Base-by-base conservation (phyloP, 225 moss, liverwort and hornwort genomes). In the Polytrichum commune region DNA sequence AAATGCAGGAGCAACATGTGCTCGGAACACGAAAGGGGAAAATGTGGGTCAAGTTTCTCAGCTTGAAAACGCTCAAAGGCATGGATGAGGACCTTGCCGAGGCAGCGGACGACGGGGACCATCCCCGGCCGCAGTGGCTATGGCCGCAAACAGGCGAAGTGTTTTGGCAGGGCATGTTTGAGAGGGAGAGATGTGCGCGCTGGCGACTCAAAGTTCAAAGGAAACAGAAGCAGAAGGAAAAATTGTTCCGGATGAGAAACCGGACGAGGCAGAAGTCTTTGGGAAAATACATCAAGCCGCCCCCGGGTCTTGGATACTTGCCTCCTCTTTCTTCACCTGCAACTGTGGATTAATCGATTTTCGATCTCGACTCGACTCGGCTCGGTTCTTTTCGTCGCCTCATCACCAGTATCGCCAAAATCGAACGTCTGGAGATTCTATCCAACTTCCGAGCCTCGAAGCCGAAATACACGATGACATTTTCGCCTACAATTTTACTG, bases 71-170 rank as follows among this genome's bases (percentile, higher is more conserved):
- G 38, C 78, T 98, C 29, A 93, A 90, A 77, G 83, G 82, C 30
- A 93, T 98, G 93, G 98, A 98, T 38, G 91, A 95, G 75, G 98
- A 98, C 65, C 77, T 98, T 68, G 98, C 98, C 13, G 91, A 98
- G 87, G 87, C 88, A 73, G 91, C 79, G 27, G 98, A 98, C 54
- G 93, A 92, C 20, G 77, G 72, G 33, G 94, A 91, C 78, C 69
- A 75, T 60, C 78, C 91, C 1, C 73, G 73, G 19, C 75, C 70
- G 63, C 82, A 80, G 25, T 95, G 91, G 91, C 74, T 98, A 38
- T 98, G 98, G 98, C 93, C 93, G 20, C 74, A 70, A 33, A 93
- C 95, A 4, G 98, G 98, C 7, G 98, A 98, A 79, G 98, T 98
- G 25, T 91, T 65, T 46, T 98, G 98, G 98, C 75, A 78, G 55